phyloP scores from a whole-genome alignment of 75 land plant genomes.

The Adiantum capillusveneris region DNA sequence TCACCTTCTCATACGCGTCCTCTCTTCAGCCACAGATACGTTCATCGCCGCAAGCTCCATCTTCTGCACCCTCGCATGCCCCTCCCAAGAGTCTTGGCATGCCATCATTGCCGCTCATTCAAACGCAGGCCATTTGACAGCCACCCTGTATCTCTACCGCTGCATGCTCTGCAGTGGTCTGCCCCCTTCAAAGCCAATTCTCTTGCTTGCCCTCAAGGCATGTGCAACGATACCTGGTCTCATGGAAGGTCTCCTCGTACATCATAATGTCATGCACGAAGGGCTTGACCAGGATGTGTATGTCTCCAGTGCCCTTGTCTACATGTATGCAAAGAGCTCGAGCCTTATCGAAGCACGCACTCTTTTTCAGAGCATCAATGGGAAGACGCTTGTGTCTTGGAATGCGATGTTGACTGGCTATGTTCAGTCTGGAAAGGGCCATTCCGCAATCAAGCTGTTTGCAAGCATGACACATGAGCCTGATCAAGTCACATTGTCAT shows the following conservation, averaged over 20 bases:
- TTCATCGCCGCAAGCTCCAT: too few relatives aligned
- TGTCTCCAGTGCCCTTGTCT: conserved; percentile 2
- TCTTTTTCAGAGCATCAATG: conserved; percentile 42
- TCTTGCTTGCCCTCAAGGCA: conserved; percentile 1
- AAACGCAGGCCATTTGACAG: neutral
- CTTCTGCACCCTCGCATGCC: too few relatives aligned
- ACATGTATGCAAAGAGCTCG: conserved; percentile 21
- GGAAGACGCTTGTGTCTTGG: conserved; percentile 55
- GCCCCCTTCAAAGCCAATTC: neutral
- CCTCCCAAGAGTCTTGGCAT: neutral
- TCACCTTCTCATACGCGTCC: too few relatives aligned
- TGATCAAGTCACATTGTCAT: conserved; percentile 52
- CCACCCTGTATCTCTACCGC: neutral
- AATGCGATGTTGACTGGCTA: conserved; percentile 65
- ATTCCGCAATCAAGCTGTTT: conserved; percentile 42
- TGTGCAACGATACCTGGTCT: neutral
- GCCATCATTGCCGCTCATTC: conserved; percentile 4
- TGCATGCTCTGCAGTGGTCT: neutral
- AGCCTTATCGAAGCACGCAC: conserved; percentile 29
- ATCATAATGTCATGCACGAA: neutral
- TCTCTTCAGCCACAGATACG: too few relatives aligned
- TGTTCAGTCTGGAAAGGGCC: conserved; percentile 50
- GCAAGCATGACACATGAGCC: conserved; percentile 33
- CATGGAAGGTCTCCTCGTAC: conserved; percentile 6
- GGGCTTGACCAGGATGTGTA: neutral